Evolutionary conservation across 345 rosid genomes (phyloP).

Genomic region (Eucalyptus fibrosa): DNA sequence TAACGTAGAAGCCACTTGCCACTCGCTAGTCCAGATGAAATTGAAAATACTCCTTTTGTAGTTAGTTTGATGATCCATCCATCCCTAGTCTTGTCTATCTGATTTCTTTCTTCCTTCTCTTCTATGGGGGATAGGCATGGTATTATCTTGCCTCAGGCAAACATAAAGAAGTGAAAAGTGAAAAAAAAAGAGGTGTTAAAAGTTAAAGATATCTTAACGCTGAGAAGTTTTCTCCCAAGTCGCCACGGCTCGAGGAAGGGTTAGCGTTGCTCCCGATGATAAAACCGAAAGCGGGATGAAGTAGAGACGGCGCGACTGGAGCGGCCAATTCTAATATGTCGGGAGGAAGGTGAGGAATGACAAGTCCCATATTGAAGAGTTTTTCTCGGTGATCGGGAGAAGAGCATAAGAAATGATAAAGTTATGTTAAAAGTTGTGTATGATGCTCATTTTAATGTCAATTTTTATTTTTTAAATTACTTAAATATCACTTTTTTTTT

Average conservation of each 20-base stretch:
- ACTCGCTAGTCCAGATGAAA: neutral
- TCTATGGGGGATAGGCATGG: fast-evolving
- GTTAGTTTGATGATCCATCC: neutral
- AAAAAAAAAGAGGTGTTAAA: fast-evolving
- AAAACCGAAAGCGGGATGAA: neutral
- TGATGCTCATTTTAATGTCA: fast-evolving
- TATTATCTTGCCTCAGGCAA: neutral
- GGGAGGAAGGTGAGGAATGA: neutral
- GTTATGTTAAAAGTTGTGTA: too few species aligned
- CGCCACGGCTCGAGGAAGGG: neutral
- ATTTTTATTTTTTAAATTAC: fast-evolving
- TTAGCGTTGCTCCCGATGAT: neutral
- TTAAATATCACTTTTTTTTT: too few species aligned
- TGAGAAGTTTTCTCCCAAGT: neutral
- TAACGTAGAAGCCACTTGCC: neutral
- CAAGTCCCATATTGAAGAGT: neutral
- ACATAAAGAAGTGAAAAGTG: neutral
- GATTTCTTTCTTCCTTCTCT: neutral
- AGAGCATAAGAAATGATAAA: too few species aligned
- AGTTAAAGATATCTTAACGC: neutral
- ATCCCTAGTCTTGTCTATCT: neutral
- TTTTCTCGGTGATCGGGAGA: too few species aligned
- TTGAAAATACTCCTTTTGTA: too few species aligned
- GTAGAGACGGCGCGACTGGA: neutral
- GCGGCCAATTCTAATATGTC: fast-evolving